Evolutionary conservation across 2,329 filamentous ascomycete species (phyloP), one percentile per base, ranked within the genome.

Genomic region (Sphaerulina vaccinii): DNA sequence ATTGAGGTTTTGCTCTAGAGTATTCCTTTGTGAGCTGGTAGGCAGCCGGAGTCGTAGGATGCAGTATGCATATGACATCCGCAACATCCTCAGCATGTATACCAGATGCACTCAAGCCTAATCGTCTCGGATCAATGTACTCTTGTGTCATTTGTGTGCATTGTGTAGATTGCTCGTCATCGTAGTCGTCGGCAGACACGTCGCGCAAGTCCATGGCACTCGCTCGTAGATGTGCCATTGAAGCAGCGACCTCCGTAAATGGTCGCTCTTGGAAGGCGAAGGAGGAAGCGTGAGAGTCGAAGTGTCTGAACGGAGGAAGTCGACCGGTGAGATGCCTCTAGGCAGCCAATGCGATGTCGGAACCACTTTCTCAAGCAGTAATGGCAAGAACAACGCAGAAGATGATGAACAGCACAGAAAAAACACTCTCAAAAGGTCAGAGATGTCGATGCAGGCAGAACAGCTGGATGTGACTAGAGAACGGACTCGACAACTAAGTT

Each of bases 41-140:
- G 16, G 92, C 89, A 18, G 81, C 80, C 33, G 82, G 77, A 2
- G 90, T 88, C 59, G 82, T 83, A 9, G 92, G 91, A 61, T 95
- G 85, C 22, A 97, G 79, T 51, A 96, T 84, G 72, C 90, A 95
- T 59, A 96, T 82, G 61, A 96, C 89, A 71, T 96, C 91, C 56
- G 88, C 82, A 43, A 93, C 81, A 68, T 96, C 91, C 59, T 88
- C 81, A 61, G 91, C 86, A 47, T 81, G 86, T 55, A 96, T 84
- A 50, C 88, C 89, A 35, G 89, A 93, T 67, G 89, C 88, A 70
- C 89, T 87, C 67, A 86, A 79, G 50, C 90, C 90, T 56, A 88
- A 69, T 49, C 90, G 84, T 57, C 90, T 83, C 35, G 90, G 89
- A 68, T 96, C 90, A 59, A 90, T 75, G 50, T 86, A 84, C 54